Evolutionary conservation across 2,329 filamentous ascomycete species (phyloP).

Genomic region (Penicillium sp.): DNA sequence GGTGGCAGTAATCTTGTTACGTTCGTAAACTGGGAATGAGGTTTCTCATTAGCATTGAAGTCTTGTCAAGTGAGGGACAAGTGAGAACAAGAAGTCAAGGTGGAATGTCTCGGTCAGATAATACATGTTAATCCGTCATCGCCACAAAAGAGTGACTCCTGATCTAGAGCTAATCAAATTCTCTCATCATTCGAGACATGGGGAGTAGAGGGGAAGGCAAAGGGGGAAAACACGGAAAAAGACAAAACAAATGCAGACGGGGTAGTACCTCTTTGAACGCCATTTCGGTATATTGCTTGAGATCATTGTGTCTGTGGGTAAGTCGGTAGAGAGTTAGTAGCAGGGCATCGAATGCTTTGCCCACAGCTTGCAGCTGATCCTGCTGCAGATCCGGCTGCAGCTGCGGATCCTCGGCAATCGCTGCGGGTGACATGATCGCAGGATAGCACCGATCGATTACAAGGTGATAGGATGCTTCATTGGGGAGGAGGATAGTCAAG

Average conservation of each 20-base stretch:
- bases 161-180: slow-evolving; percentile 78
- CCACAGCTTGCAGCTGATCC: slow-evolving; percentile 37
- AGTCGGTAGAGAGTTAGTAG: slow-evolving; percentile 44
- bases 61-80: slow-evolving; percentile 8
- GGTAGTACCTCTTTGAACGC: slow-evolving; percentile 44
- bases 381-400: slow-evolving; percentile 35
- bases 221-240: slow-evolving; percentile 4
- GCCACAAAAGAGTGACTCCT: slow-evolving; percentile 63
- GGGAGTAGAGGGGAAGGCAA: slow-evolving; percentile 6
- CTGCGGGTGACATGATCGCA: slow-evolving; percentile 36
- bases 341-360: slow-evolving; percentile 45
- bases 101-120: slow-evolving; percentile 49
- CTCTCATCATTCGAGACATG: slow-evolving; percentile 52
- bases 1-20: slow-evolving; percentile 23
- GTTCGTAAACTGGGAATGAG: slow-evolving; percentile 18
- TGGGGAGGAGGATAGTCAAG: slow-evolving; percentile 14
- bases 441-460: slow-evolving; percentile 25
- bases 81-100: slow-evolving; percentile 18
- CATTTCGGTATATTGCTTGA: slow-evolving; percentile 40
- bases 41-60: slow-evolving; percentile 30
- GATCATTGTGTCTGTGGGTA: slow-evolving; percentile 40
- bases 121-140: slow-evolving; percentile 65
- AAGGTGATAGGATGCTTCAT: slow-evolving; percentile 6
- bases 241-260: not conserved
- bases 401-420: slow-evolving; percentile 31